Base-by-base conservation (phyloP, 345 rosid genomes). In the Salix viminalis region DNA sequence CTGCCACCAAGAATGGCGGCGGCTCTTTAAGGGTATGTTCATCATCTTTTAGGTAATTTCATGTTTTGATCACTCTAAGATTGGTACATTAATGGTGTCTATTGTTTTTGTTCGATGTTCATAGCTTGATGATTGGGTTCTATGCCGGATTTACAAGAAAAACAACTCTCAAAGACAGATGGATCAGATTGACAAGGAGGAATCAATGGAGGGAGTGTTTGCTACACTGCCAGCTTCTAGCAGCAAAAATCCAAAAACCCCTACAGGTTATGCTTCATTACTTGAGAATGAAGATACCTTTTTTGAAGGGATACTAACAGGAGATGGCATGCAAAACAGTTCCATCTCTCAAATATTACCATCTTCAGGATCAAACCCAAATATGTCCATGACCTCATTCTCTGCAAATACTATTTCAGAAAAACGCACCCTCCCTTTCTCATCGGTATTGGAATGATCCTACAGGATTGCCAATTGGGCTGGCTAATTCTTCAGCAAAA, bases 81-180 rank as follows among this genome's bases (percentile, higher is more conserved):
- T 30, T 56, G 44, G 18, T 9, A 46, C 48, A 19, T 24, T 14
- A 32, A 7, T 72, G 21, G 1, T 34, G 23, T 73, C 21, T 14
- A 26, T 16, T 24, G 7, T 37, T 62, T 67, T 16, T 23, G 14
- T 41, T 66, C 1, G 23, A 16, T 30, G 23, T 37, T 24, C 62
- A 66, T 79, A 90, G 94, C 85, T 90, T 72, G 94, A 90, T 76
- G 92, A 90, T 76, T 89, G 94, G 94, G 92, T 90, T 75, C 77
- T 89, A 66, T 90, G 94, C 79, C 90, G 94, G 76, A 90, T 90
- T 77, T 90, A 89, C 80, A 90, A 90, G 84, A 90, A 89, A 74
- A 85, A 85, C 67, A 85, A 74, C 74, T 80, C 89, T 13, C 91
- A 90, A 48, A 86, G 94, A 79, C 86, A 87, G 15, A 77, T 85